These are phyloP conservation scores for Mollisiaceae sp. DNA, from an alignment of 2,329 filamentous ascomycete genomes.

Conservation along the genomic window DNA sequence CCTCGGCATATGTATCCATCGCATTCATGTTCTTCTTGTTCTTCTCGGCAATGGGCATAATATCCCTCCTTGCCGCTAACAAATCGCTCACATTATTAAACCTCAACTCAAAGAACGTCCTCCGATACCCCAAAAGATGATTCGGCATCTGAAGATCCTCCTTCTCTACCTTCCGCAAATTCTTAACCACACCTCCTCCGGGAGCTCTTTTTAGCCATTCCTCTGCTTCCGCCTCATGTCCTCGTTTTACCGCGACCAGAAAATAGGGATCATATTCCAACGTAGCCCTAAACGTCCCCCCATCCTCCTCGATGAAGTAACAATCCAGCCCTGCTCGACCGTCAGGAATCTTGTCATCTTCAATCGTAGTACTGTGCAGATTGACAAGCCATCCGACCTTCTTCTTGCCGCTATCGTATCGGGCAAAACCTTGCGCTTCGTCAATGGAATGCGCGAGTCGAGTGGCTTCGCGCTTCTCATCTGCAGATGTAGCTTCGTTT, in stretches of 20 bases:
- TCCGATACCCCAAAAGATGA: conserved; percentile 86
- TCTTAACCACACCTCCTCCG: conserved; percentile 82
- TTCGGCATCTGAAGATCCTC: conserved; percentile 96
- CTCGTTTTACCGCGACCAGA: conserved; percentile 85
- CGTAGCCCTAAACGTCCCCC: conserved; percentile 88
- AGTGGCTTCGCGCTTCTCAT: conserved; percentile 89
- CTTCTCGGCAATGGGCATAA: conserved; percentile 91
- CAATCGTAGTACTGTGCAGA: conserved; percentile 84
- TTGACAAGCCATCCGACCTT: conserved; percentile 94
- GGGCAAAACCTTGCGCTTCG: conserved; percentile 90
- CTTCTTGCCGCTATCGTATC: conserved; percentile 84
- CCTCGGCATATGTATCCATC: conserved; percentile 98
- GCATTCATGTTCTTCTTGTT: conserved; percentile 96
- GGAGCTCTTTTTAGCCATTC: conserved; percentile 86
- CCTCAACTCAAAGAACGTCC: conserved; percentile 84
- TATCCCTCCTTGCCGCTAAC: conserved; percentile 79
- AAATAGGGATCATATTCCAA: conserved; percentile 98
- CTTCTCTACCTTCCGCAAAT: conserved; percentile 78
- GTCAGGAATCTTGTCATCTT: conserved; percentile 82
- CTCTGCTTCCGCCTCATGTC: conserved; percentile 90
- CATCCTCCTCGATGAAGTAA: conserved; percentile 93
- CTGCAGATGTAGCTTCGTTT: conserved; percentile 84
- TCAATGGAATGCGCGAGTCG: conserved; percentile 88
- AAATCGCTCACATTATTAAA: conserved; percentile 90
- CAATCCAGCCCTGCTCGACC: conserved; percentile 92